These are phyloP conservation scores for Geranium rotundifolium DNA, from an alignment of 345 rosid genomes.

Conservation along the genomic window DNA sequence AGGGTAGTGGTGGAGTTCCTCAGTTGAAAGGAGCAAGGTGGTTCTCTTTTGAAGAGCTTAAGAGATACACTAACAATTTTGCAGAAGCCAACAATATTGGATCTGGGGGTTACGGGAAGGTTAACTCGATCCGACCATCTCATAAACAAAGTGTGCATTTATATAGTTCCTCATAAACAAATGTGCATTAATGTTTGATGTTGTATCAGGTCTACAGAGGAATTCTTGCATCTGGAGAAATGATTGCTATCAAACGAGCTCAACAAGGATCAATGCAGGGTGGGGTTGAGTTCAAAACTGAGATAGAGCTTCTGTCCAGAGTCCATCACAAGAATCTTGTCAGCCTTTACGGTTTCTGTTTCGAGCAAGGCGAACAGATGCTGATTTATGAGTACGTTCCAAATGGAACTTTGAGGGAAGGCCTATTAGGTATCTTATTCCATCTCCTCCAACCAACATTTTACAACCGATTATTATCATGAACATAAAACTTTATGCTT, in stretches of 20 bases:
- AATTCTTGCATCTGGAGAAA: constrained; percentile 36
- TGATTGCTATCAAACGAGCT: constrained; percentile 72
- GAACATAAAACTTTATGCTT: too few relatives aligned
- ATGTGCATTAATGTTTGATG: background rate
- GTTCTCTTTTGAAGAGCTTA: constrained; percentile 65
- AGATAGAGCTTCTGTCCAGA: constrained; percentile 81
- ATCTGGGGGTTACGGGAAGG: constrained; percentile 93
- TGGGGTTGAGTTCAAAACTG: constrained; percentile 70
- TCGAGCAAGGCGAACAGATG: constrained; percentile 60
- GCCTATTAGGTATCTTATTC: constrained; percentile 44
- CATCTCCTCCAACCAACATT: too few relatives aligned
- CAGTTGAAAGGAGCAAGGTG: constrained; percentile 67
- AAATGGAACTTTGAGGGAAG: constrained; percentile 53
- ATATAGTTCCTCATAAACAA: background rate
- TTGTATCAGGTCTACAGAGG: constrained; percentile 62
- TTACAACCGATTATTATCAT: too few relatives aligned
- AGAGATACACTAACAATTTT: constrained; percentile 54
- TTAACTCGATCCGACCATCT: constrained; percentile 9
- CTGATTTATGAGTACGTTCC: constrained; percentile 65
- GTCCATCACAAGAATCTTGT: constrained; percentile 83
- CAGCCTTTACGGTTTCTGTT: constrained; percentile 60
- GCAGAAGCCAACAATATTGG: constrained; percentile 60
- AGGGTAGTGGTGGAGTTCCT: constrained; percentile 49
- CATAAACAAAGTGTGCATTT: background rate
- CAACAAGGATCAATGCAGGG: constrained; percentile 80